Evolutionary conservation across 2,329 filamentous ascomycete genomes (phyloP).

Genomic region (Cladosporium cucumerinum): DNA sequence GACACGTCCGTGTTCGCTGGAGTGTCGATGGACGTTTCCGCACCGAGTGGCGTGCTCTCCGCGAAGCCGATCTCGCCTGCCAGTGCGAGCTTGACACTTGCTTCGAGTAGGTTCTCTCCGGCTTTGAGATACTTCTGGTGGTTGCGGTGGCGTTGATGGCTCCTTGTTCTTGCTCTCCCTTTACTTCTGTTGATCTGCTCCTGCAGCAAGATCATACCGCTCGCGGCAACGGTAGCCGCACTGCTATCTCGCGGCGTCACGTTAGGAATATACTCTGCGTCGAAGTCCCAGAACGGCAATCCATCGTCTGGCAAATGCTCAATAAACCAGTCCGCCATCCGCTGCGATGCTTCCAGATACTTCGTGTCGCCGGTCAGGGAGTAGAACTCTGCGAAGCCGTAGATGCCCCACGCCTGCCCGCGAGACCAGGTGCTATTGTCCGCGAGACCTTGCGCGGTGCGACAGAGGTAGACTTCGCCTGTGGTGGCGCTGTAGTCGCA

Average conservation of each 20-base stretch:
- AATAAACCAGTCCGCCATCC: conserved; percentile 20
- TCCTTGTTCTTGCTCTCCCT: background rate
- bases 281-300: conserved; percentile 21
- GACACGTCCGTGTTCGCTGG: conserved; percentile 18
- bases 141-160: background rate
- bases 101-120: conserved; percentile 13
- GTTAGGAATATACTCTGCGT: conserved; percentile 15
- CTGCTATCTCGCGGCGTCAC: conserved; percentile 21
- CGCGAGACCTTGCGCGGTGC: conserved; percentile 21
- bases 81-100: conserved; percentile 16
- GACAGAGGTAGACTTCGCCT: conserved; percentile 21
- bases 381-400: conserved; percentile 23
- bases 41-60: conserved; percentile 20
- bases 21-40: conserved; percentile 17
- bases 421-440: conserved; percentile 23
- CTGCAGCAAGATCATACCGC: conserved; percentile 20
- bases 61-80: conserved; percentile 20
- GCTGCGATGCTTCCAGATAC: conserved; percentile 17
- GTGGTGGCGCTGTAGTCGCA: conserved; percentile 20
- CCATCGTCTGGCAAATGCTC: conserved; percentile 21
- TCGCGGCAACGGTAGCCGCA: conserved; percentile 20
- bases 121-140: conserved; percentile 16
- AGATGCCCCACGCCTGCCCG: conserved; percentile 22
- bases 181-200: conserved; percentile 17
- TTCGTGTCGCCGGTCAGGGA: conserved; percentile 8